Conservation (phyloP, 495 filamentous ascomycete genomes). For the Neurospora sp. region DNA sequence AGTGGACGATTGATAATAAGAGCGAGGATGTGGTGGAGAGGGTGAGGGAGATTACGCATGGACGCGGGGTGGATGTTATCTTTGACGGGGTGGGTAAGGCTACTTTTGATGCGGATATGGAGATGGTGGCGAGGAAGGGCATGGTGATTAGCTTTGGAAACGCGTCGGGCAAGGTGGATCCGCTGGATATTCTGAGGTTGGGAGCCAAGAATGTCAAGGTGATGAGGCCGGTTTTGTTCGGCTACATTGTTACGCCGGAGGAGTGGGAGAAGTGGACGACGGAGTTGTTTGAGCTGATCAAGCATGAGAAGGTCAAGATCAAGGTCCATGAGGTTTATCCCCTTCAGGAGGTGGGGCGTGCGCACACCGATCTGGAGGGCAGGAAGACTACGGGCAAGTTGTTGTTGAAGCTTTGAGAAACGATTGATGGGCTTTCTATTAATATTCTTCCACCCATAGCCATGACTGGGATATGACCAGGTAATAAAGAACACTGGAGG, state of each 20-base stretch:
- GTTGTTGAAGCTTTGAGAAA: slow-evolving; percentile 32
- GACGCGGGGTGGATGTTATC: slow-evolving; percentile 64
- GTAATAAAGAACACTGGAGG: background rate
- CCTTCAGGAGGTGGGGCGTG: slow-evolving; percentile 62
- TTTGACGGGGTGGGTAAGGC: slow-evolving; percentile 84
- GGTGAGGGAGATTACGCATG: slow-evolving; percentile 61
- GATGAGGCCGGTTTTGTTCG: slow-evolving; percentile 61
- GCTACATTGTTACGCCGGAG: slow-evolving; percentile 65
- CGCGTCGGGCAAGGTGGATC: slow-evolving; percentile 68
- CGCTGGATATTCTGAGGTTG: slow-evolving; percentile 58
- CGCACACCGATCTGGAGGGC: slow-evolving; percentile 74
- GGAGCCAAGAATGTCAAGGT: slow-evolving; percentile 72
- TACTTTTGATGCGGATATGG: slow-evolving; percentile 78
- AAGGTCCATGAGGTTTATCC: slow-evolving; percentile 74
- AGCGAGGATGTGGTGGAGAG: slow-evolving; percentile 53
- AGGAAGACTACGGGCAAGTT: slow-evolving; percentile 80
- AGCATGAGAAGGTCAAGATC: slow-evolving; percentile 57
- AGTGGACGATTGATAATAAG: slow-evolving; percentile 62
- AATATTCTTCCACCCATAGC: background rate
- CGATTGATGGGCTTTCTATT: background rate
- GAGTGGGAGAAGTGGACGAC: slow-evolving; percentile 62
- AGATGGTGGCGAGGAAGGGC: slow-evolving; percentile 71
- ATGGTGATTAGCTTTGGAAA: slow-evolving; percentile 83
- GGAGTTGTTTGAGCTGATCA: slow-evolving; percentile 66
- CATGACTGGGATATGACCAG: background rate